These are phyloP conservation scores for Alloteropsis semialata DNA, from an alignment of 176 grass and related monocot genomes.

Conservation along the genomic window DNA sequence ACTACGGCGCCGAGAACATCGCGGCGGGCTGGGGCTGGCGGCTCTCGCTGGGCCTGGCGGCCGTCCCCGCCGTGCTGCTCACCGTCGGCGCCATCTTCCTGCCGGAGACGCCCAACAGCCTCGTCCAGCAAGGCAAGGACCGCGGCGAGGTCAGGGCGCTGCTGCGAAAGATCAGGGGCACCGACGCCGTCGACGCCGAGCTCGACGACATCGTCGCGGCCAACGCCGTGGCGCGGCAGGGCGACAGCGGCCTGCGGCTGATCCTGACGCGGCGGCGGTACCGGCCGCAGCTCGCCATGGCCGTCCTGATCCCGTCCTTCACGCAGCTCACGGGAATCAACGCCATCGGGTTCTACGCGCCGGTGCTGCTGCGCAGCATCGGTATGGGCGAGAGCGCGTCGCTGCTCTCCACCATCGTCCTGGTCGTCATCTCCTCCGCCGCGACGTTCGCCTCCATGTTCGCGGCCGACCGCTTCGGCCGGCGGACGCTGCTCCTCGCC, in stretches of 20 bases:
- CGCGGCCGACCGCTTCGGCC: conserved; percentile 36
- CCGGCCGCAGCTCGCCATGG: conserved; percentile 47
- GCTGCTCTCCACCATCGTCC: conserved; percentile 25
- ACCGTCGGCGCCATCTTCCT: conserved; percentile 45
- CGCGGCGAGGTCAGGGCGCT: neutral
- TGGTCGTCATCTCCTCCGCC: neutral
- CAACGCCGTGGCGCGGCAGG: neutral
- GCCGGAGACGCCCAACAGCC: conserved; percentile 54
- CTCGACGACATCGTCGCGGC: conserved; percentile 41
- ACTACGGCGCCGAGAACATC: conserved; percentile 53
- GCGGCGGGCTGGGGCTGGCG: conserved; percentile 48
- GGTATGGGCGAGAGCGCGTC: conserved; percentile 57
- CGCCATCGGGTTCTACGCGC: conserved; percentile 49
- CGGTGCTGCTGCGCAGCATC: conserved; percentile 39
- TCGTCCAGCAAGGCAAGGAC: conserved; percentile 39
- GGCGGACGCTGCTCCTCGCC: conserved; percentile 33
- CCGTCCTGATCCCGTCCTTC: conserved; percentile 37
- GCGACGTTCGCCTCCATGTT: conserved; percentile 3
- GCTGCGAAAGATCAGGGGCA: conserved; percentile 43
- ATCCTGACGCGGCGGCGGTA: conserved; percentile 24
- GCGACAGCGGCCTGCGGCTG: neutral
- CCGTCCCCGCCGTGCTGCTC: conserved; percentile 39
- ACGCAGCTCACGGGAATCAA: conserved; percentile 47
- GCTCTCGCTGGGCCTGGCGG: conserved; percentile 40
- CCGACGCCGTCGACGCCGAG: conserved; percentile 36